phyloP scores from a whole-genome alignment of 225 moss, liverwort and hornwort genomes.

The Lunularia cruciata region DNA sequence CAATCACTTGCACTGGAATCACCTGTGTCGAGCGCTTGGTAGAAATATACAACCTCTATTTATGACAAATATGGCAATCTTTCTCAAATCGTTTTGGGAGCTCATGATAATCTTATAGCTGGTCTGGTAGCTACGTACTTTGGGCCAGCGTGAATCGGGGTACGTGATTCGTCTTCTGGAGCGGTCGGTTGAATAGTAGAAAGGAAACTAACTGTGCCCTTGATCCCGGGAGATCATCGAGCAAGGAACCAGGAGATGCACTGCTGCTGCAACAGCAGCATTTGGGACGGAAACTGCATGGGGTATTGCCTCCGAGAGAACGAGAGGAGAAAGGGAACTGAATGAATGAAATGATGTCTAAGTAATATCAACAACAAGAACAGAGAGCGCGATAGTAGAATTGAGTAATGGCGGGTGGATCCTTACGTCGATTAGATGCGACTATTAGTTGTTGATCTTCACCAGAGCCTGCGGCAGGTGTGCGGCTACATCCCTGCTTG shows the following conservation, averaged over 20 bases:
- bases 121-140: neutral
- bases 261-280: neutral
- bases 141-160: no score
- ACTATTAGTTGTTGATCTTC: neutral
- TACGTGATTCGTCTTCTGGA: neutral
- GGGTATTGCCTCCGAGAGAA: neutral
- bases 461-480: slow-evolving; percentile 2
- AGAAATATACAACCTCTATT: no score
- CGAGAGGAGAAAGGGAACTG: neutral
- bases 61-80: neutral
- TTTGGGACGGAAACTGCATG: neutral
- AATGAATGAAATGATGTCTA: neutral
- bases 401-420: neutral
- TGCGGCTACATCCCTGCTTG: slow-evolving; percentile 13
- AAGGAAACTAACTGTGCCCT: neutral
- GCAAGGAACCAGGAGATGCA: neutral
- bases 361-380: neutral
- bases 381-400: neutral
- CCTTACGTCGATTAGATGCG: slow-evolving; percentile 4
- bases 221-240: neutral
- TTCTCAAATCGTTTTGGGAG: neutral
- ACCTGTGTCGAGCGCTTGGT: no score
- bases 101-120: neutral
- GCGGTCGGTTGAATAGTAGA: neutral
- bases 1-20: no score